Percentiles rank a stretch among this genome's conserved stretches.
These are phyloP conservation scores for Viridothelium virens DNA, from an alignment of 495 filamentous ascomycete genomes.

Conservation along the genomic window DNA sequence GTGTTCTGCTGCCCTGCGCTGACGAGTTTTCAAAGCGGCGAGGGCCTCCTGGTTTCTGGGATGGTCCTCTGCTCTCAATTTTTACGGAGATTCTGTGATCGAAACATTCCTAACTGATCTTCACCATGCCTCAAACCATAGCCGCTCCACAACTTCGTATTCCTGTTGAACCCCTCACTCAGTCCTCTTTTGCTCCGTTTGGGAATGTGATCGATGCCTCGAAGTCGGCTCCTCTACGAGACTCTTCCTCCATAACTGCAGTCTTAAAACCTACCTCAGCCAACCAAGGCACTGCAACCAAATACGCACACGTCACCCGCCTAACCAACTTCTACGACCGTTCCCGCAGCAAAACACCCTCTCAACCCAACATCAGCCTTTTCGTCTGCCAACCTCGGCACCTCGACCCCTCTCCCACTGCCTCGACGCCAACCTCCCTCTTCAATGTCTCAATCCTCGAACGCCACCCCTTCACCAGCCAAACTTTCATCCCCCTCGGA, in stretches of 20 bases:
- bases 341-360: conserved; percentile 55
- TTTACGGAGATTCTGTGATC: too few relatives aligned
- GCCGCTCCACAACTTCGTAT: conserved; percentile 24
- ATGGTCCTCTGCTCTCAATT: too few relatives aligned
- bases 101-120: not conserved
- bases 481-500: conserved; percentile 81
- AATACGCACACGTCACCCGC: conserved; percentile 70
- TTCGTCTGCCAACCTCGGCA: conserved; percentile 75
- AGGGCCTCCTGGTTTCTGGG: too few relatives aligned
- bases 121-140: conserved; percentile 27
- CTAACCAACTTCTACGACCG: conserved; percentile 58
- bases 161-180: conserved; percentile 50
- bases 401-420: conserved; percentile 29
- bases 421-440: conserved; percentile 26
- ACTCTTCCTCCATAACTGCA: conserved; percentile 35
- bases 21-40: too few relatives aligned
- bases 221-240: conserved; percentile 14
- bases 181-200: conserved; percentile 64
- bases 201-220: conserved; percentile 76
- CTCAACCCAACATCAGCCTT: conserved; percentile 67
- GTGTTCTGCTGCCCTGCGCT: not conserved
- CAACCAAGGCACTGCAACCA: conserved; percentile 85
- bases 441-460: conserved; percentile 75
- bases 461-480: conserved; percentile 86
- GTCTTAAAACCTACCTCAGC: conserved; percentile 45